Percentiles rank a stretch among this genome's conserved stretches.
Conservation (phyloP, 2,329 filamentous ascomycete genomes). For the Verticillium dahliae region DNA sequence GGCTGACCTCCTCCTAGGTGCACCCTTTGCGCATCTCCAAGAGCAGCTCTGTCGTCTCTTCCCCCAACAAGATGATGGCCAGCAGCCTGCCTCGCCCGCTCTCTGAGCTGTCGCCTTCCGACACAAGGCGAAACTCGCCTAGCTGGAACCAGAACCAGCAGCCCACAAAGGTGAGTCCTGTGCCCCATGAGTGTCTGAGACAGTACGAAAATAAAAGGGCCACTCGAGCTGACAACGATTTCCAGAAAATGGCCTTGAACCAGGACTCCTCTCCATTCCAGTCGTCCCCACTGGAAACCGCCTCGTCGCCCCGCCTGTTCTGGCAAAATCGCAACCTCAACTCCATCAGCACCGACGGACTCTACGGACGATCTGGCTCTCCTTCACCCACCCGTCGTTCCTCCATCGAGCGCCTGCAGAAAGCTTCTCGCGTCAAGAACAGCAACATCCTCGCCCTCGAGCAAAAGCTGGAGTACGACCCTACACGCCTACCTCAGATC, state of each 20-base stretch:
- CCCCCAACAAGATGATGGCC: conserved; percentile 58
- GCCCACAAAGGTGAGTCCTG: conserved; percentile 55
- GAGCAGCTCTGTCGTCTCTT: conserved; percentile 31
- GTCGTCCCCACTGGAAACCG: conserved; percentile 65
- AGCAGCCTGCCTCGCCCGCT: conserved; percentile 65
- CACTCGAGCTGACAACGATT: conserved; percentile 19
- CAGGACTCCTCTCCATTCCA: conserved; percentile 80
- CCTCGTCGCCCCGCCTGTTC: conserved; percentile 76
- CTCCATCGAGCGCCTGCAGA: conserved; percentile 92
- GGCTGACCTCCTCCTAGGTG: conserved; percentile 42
- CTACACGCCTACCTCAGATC: conserved; percentile 66
- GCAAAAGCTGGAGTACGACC: conserved; percentile 88
- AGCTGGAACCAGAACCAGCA: conserved; percentile 74
- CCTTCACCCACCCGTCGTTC: conserved; percentile 72
- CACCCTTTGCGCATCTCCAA: conserved; percentile 78
- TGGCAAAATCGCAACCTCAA: conserved; percentile 77
- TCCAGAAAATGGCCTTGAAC: conserved; percentile 60
- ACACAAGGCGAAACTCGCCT: conserved; percentile 84
- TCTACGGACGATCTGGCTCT: conserved; percentile 51
- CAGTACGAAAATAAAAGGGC: conserved; percentile 1
- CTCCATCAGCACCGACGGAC: conserved; percentile 66
- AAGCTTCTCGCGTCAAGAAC: conserved; percentile 92
- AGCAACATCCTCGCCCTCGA: conserved; percentile 95
- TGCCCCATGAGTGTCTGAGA: conserved; percentile 14
- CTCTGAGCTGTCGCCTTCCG: conserved; percentile 81